Conservation (phyloP, 139 green algal genomes). For the Zygnema circumcarinatum region DNA sequence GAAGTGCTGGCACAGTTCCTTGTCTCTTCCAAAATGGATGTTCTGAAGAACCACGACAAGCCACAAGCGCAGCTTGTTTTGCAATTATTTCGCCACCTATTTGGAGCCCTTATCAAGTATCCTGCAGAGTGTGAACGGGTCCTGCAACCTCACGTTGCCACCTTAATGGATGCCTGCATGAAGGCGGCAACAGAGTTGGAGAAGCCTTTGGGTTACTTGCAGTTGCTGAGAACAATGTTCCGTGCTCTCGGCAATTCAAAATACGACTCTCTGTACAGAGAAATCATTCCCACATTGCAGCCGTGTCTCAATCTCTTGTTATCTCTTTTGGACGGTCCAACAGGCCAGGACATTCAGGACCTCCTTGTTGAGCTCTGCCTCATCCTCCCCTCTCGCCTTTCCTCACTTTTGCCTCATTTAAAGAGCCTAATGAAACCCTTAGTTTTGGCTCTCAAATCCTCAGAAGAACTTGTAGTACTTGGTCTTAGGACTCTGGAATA, state of each 20-base stretch:
- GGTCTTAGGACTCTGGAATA: constrained; percentile 80
- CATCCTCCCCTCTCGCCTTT: constrained; percentile 80
- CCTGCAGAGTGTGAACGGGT: constrained; percentile 59
- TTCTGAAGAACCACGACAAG: constrained; percentile 54
- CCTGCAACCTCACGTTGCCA: constrained; percentile 62
- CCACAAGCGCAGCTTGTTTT: constrained; percentile 58
- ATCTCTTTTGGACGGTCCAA: constrained; percentile 71
- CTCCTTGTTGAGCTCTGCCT: constrained; percentile 87
- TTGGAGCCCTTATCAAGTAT: constrained; percentile 65
- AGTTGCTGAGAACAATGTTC: constrained; percentile 65
- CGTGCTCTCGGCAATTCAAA: constrained; percentile 63
- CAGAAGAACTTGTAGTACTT: constrained; percentile 59
- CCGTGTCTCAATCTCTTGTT: constrained; percentile 67
- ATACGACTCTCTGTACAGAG: constrained; percentile 64
- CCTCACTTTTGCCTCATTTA: constrained; percentile 80
- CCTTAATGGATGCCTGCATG: constrained; percentile 62
- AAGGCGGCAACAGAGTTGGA: constrained; percentile 51
- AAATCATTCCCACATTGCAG: constrained; percentile 66
- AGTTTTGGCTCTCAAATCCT: constrained; percentile 73
- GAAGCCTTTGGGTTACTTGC: constrained; percentile 51
- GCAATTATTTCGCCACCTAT: constrained; percentile 72
- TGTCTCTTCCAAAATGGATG: constrained; percentile 64
- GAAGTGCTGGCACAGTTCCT: constrained; percentile 66
- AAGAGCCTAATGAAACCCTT: constrained; percentile 84
- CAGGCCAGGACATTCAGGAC: constrained; percentile 54